Conservation (phyloP, 2,329 filamentous ascomycete genomes). For the Bipolaris zeicola region DNA sequence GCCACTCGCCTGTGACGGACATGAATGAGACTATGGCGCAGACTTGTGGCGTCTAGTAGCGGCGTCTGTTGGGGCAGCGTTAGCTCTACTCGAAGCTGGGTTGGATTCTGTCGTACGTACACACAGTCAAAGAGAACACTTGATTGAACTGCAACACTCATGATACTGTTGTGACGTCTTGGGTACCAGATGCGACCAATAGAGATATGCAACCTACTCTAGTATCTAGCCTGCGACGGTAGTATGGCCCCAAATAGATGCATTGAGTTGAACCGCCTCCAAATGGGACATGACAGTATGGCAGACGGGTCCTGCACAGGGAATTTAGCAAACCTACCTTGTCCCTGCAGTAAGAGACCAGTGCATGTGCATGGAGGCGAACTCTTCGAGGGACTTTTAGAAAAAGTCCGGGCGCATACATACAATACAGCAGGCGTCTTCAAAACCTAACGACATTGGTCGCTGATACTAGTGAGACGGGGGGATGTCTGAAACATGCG, state of each 20-base stretch:
- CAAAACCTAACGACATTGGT: background rate
- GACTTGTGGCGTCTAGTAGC: slow-evolving; percentile 4
- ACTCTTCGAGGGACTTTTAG: background rate
- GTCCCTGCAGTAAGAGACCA: background rate
- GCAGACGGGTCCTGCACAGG: background rate
- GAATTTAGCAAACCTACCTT: background rate
- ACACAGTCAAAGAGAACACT: background rate
- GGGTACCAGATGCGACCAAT: background rate
- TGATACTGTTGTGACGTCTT: background rate
- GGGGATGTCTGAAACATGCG: background rate
- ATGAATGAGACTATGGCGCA: slow-evolving; percentile 3
- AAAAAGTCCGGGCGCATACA: background rate
- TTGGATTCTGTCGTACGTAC: background rate
- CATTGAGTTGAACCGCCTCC: background rate
- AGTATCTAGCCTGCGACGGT: background rate
- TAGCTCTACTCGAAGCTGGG: slow-evolving; percentile 2
- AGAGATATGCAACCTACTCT: background rate
- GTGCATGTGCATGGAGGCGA: background rate
- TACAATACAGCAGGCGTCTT: background rate
- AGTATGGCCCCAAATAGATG: background rate
- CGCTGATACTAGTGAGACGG: background rate
- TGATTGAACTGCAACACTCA: background rate
- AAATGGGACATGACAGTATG: background rate
- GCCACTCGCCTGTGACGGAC: background rate
- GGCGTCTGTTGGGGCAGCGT: background rate